phyloP scores from a whole-genome alignment of 176 grass and related monocot genomes.

The Triticum urartu region DNA sequence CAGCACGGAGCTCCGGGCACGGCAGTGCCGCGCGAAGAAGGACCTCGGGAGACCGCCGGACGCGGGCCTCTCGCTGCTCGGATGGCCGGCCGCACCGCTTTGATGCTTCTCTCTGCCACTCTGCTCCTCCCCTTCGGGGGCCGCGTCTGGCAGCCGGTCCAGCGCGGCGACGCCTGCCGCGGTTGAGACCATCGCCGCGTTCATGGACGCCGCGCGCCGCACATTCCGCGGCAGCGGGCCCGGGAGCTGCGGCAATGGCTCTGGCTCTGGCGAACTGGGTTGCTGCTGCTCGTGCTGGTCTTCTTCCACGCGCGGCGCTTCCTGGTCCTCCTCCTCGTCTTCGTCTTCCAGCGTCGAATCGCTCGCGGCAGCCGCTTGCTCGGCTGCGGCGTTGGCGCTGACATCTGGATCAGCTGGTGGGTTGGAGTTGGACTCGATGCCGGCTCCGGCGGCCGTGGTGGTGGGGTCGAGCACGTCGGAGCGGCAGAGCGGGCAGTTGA shows the following conservation, averaged over 20 bases:
- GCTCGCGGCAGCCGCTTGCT: not conserved
- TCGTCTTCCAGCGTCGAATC: constrained; percentile 15
- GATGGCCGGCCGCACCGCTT: constrained; percentile 13
- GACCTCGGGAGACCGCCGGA: constrained; percentile 33
- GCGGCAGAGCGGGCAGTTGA: constrained; percentile 81
- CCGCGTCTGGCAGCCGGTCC: constrained; percentile 29
- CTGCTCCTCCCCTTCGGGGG: constrained; percentile 47
- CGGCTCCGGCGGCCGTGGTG: not conserved
- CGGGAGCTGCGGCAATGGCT: constrained; percentile 10
- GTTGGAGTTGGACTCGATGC: not conserved
- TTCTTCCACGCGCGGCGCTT: not conserved
- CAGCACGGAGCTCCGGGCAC: constrained; percentile 59
- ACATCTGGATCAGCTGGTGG: not conserved
- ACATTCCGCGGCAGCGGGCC: constrained; percentile 2
- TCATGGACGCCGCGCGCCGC: constrained; percentile 70
- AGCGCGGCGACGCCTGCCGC: constrained; percentile 18
- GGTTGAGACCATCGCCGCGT: constrained; percentile 24
- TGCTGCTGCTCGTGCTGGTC: constrained; percentile 14
- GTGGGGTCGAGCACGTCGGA: constrained; percentile 53
- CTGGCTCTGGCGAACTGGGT: not conserved
- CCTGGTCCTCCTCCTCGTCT: not conserved
- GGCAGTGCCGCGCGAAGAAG: constrained; percentile 65
- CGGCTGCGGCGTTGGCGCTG: not conserved
- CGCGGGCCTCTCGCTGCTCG: constrained; percentile 24
- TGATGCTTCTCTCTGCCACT: constrained; percentile 22